Conservation (phyloP, 805 yeast species). For the Kuraishia hungarica region DNA sequence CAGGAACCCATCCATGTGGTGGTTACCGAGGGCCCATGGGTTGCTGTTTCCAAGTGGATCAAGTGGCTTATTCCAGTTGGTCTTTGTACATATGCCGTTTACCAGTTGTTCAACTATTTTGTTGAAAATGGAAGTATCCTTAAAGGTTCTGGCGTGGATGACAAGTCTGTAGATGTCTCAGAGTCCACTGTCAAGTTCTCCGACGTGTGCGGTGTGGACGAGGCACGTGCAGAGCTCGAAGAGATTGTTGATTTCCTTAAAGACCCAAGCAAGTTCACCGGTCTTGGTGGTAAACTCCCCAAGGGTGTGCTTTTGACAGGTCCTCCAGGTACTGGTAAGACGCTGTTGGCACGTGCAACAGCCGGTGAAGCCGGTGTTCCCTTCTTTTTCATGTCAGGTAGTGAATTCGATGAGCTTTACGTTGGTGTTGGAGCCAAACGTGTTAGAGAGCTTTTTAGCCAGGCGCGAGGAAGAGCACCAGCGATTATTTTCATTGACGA, state of each 20-base stretch:
- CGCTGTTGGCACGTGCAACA: constrained; percentile 92
- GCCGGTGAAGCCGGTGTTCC: constrained; percentile 99
- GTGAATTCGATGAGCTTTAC: constrained; percentile 95
- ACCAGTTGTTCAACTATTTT: constrained; percentile 67
- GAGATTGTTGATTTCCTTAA: constrained; percentile 96
- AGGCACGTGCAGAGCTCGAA: constrained; percentile 94
- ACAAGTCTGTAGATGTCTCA: constrained; percentile 74
- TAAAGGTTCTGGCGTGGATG: constrained; percentile 63
- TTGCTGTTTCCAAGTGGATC: constrained; percentile 77
- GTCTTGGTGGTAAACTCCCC: constrained; percentile 94
- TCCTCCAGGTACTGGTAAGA: constrained; percentile 99
- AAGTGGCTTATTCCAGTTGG: constrained; percentile 84
- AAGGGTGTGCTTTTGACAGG: constrained; percentile 96
- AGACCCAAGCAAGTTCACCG: constrained; percentile 94
- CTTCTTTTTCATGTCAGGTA: constrained; percentile 96
- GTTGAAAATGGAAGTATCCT: constrained; percentile 79
- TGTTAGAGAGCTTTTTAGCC: constrained; percentile 86
- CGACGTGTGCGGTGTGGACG: constrained; percentile 97
- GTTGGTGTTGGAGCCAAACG: constrained; percentile 99
- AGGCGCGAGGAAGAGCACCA: constrained; percentile 93
- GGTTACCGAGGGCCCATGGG: constrained; percentile 75
- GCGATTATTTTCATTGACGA: constrained; percentile 97
- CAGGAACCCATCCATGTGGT: constrained; percentile 91
- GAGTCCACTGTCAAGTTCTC: constrained; percentile 80
- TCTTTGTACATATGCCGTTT: constrained; percentile 70